These are phyloP conservation scores for Botrytis porri DNA, from an alignment of 2,329 filamentous ascomycete genomes.

Conservation along the genomic window DNA sequence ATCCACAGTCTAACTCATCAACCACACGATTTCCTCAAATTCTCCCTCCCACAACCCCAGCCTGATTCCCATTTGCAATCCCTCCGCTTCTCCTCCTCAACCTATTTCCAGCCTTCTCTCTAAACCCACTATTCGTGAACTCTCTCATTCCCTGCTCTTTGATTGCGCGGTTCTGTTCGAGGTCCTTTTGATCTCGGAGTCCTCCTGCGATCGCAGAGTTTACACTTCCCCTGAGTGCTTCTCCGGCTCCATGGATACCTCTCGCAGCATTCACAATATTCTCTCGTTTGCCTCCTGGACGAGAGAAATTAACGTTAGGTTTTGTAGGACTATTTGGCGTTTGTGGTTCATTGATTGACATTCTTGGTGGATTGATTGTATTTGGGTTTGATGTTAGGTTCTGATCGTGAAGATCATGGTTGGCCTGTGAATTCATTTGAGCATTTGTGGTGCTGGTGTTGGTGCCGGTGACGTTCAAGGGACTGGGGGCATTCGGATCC, in stretches of 20 bases:
- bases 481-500: background rate
- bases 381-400: background rate
- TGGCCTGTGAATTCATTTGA: constrained; percentile 2
- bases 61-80: background rate
- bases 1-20: background rate
- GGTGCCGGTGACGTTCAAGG: background rate
- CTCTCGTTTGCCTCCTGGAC: constrained; percentile 9
- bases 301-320: constrained; percentile 9
- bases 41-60: background rate
- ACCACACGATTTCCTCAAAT: background rate
- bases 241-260: constrained; percentile 19
- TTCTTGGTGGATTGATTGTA: background rate
- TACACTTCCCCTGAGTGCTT: constrained; percentile 14
- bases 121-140: constrained; percentile 66
- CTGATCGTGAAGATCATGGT: background rate
- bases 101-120: constrained; percentile 84
- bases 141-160: constrained; percentile 19
- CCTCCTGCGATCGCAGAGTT: constrained; percentile 13
- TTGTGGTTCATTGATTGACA: constrained; percentile 8
- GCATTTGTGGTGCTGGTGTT: background rate
- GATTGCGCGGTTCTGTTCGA: constrained; percentile 5
- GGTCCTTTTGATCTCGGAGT: constrained; percentile 11
- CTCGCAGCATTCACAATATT: constrained; percentile 3
- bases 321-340: background rate
- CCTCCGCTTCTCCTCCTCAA: constrained; percentile 41